Conservation (phyloP, 2,329 filamentous ascomycete species). For the Colletotrichum filicis region DNA sequence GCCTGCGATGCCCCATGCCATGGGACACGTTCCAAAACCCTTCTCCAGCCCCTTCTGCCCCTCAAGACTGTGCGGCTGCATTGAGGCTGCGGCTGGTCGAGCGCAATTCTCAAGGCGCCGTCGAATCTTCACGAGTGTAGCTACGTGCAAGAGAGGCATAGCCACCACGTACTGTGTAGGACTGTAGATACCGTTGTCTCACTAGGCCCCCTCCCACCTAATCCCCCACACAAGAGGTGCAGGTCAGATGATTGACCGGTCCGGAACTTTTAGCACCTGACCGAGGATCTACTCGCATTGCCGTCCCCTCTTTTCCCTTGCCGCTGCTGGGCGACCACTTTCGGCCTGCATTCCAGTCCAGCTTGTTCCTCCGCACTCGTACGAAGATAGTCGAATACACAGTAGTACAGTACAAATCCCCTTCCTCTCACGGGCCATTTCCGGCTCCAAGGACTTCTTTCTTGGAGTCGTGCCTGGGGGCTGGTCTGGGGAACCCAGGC, state of each 20-base stretch:
- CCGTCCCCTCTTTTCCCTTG: slow-evolving; percentile 30
- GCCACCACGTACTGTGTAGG: not conserved
- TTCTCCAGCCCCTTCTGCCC: slow-evolving; percentile 8
- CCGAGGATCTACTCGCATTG: slow-evolving; percentile 28
- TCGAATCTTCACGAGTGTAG: not conserved
- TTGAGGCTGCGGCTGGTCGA: slow-evolving; percentile 2
- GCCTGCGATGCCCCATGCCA: not conserved
- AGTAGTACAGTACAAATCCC: slow-evolving; percentile 2
- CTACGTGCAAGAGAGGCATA: not conserved
- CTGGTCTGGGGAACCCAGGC: not conserved
- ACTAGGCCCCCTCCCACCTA: not conserved
- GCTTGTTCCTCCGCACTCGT: not conserved
- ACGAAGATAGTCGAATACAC: not conserved
- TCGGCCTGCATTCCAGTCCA: not conserved
- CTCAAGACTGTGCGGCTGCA: slow-evolving; percentile 20
- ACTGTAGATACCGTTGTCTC: not conserved
- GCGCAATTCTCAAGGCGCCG: not conserved
- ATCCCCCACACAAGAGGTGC: slow-evolving; percentile 17
- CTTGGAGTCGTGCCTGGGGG: not conserved
- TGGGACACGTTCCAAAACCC: slow-evolving; percentile 18
- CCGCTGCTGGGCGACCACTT: slow-evolving; percentile 18
- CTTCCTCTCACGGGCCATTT: not conserved
- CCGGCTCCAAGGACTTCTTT: not conserved
- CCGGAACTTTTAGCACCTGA: slow-evolving; percentile 34
- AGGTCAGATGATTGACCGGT: slow-evolving; percentile 30